Conservation (phyloP, 371 early-diverging fungal species). For the Circinella minor region DNA sequence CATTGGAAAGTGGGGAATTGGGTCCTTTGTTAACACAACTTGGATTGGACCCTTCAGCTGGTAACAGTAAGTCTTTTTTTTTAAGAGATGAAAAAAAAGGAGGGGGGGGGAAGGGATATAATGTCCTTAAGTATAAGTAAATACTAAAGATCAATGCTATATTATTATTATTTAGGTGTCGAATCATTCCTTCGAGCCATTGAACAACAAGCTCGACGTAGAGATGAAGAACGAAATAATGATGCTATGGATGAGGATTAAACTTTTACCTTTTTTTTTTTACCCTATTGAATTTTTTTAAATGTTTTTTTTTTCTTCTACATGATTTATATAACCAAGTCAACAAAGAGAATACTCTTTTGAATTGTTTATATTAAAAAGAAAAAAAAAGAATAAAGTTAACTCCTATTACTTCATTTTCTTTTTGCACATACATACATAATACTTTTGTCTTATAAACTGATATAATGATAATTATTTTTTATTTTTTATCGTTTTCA, state of each 20-base stretch:
- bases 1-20: slow-evolving; percentile 73
- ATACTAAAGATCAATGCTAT: neutral
- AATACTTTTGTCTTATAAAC: no score
- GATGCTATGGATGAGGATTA: slow-evolving; percentile 49
- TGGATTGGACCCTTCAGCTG: slow-evolving; percentile 63
- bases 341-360: no score
- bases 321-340: neutral
- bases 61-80: slow-evolving; percentile 20
- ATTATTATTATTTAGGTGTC: slow-evolving; percentile 47
- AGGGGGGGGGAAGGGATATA: no score
- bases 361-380: no score
- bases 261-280: neutral
- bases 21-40: slow-evolving; percentile 68
- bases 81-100: neutral
- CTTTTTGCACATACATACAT: no score
- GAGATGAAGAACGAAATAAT: slow-evolving; percentile 26
- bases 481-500: no score
- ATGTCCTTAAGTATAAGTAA: no score
- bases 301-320: neutral
- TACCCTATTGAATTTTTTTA: no score
- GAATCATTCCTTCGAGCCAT: slow-evolving; percentile 71
- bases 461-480: no score
- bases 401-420: no score
- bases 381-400: no score
- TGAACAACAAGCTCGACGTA: slow-evolving; percentile 61